Percentiles rank a stretch among this genome's conserved stretches.
Conservation (phyloP, 2,329 filamentous ascomycete genomes). For the Aulographum hederae region DNA sequence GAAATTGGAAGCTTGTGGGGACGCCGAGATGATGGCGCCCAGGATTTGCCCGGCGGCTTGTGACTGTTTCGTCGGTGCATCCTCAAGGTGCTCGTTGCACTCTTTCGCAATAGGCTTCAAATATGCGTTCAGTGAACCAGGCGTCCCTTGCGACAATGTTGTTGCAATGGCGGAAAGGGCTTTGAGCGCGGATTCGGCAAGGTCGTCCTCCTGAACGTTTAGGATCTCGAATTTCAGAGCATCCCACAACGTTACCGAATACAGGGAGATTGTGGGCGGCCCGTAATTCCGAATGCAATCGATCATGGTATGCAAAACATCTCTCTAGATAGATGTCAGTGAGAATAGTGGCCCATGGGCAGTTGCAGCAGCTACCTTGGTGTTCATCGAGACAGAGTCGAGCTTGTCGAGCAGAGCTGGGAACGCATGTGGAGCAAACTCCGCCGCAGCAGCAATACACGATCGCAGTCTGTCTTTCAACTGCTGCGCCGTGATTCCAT, state of each 20-base stretch:
- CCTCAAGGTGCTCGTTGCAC: conserved; percentile 48
- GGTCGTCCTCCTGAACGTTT: conserved; percentile 46
- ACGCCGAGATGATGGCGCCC: conserved; percentile 35
- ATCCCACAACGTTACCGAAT: conserved; percentile 49
- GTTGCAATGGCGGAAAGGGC: conserved; percentile 36
- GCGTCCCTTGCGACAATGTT: conserved; percentile 30
- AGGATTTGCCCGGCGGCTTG: conserved; percentile 45
- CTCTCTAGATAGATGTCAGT: conserved; percentile 29
- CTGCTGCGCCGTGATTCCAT: conserved; percentile 50
- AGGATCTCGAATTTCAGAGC: conserved; percentile 51
- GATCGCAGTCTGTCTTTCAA: conserved; percentile 44
- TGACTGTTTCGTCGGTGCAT: conserved; percentile 51
- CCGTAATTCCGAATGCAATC: conserved; percentile 42
- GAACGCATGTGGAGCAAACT: conserved; percentile 48
- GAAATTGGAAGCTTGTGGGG: conserved; percentile 33
- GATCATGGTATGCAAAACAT: conserved; percentile 44
- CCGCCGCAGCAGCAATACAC: conserved; percentile 42
- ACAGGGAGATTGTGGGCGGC: conserved; percentile 38
- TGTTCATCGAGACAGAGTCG: conserved; percentile 49
- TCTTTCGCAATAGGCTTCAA: conserved; percentile 45
- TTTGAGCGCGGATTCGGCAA: conserved; percentile 39
- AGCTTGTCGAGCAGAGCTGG: conserved; percentile 51
- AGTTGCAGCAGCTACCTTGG: too few relatives aligned
- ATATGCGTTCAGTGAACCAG: conserved; percentile 32
- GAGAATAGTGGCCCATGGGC: conserved; percentile 3